Evolutionary conservation across 495 filamentous ascomycete genomes (phyloP), one percentile per base, ranked within the genome.

Genomic region (Emericellopsis terricola): DNA sequence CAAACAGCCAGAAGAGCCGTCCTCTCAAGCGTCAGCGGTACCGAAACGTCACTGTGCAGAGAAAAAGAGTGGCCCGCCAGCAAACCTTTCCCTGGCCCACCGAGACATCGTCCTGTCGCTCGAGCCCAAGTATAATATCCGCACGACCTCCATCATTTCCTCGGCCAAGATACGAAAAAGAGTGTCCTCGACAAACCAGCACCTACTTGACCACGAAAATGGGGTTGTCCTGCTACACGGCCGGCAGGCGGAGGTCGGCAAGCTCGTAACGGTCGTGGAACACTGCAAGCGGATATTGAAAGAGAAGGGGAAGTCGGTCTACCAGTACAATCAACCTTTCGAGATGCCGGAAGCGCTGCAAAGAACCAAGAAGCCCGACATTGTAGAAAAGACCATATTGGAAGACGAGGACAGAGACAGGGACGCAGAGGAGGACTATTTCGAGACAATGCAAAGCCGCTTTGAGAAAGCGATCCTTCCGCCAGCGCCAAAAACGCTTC

Each of bases 221-320:
- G 51, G 45, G 3, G 46, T 53, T 8, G 51, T 56, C 2, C 43
- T 67, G 8, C 43, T 80, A 11, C 58, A 61, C 38, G 69, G 73
- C 16, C 69, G 67, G 41, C 58, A 60, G 4, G 34, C 43, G 4
- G 57, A 57, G 2, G 58, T 66, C 6, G 49, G 55, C 41, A 83
- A 82, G 47, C 56, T 76, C 33, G 63, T 79, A 38, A 71, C 65
- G 10, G 60, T 81, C 15, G 59, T 63, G 19, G 77, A 81, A 51
- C 69, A 81, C 11, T 57, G 67, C 9, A 76, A 76, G 41, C 55
- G 71, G 15, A 59, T 69, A 18, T 55, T 81, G 28, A 52, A 38
- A n/a, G 56, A 65, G 33, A 47, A 48, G 28, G 58, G 60, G 1
- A 55, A 57, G 28, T 55, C 55, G 36, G 76, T 68, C 65, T 80